Base-by-base conservation (phyloP, 2,329 filamentous ascomycete species). In the Alternaria triticimaculans region DNA sequence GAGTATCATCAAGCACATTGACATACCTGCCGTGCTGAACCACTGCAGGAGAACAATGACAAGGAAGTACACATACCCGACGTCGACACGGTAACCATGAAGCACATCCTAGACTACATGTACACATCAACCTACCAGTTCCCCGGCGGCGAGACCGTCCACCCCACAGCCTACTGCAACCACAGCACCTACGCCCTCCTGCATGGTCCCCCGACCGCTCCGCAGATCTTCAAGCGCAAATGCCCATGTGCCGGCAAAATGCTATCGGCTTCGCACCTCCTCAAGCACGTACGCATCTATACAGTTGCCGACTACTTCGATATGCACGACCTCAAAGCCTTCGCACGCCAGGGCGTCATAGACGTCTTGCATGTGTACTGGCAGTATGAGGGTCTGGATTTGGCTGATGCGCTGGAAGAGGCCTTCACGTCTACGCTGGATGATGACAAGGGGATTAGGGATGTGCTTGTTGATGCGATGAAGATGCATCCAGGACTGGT, bases 361-460 rank as follows among this genome's bases (percentile, higher is more conserved):
- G 55, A 60, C 5, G 48, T 67, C 6, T 18, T 64, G 41, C 64
- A 64, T 53, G 64, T 66, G 8, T 56, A 66, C 12, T 66, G 61
- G 64, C 49, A 61, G 21, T 45, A 56, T 21, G 43, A 60, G n/a
- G 48, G 37, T 2, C 15, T 65, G 33, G 23, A 56, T 2, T 21
- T 56, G 43, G 62, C 33, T 15, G 37, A 64, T 41, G 58, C 50
- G 23, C 21, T 66, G 10, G 62, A 62, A 14, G 41, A 58, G 11
- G 58, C 51, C 8, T 66, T 66, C 15, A 56, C 51, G 2, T 48
- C 41, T 33, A 62, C 55, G 9, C 64, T 54, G 9, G 61, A 63
- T 20, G 53, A 56, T 4, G 61, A 66, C 23, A 28, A 37, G 25
- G 57, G 58, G 8, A 23, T 64, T 10, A 53, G 58, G 9, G n/a